Evolutionary conservation across 2,329 filamentous ascomycete genomes (phyloP).

Genomic region (Sclerotinia trifoliorum): DNA sequence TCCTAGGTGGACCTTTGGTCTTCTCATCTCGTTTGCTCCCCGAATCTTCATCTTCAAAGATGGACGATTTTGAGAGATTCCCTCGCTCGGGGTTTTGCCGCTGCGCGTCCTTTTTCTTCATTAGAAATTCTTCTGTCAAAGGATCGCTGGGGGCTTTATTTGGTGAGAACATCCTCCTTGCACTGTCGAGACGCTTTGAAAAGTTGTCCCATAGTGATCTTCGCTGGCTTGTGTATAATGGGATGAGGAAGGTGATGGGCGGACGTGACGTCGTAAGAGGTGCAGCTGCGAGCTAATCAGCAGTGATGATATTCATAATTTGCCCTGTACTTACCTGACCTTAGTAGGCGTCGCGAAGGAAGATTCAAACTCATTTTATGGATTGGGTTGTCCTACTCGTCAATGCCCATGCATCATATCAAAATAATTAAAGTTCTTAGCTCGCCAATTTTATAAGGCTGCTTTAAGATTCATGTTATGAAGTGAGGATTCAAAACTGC

Average conservation of each 20-base stretch:
- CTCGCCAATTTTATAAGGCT: conserved; percentile 19
- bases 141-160: conserved; percentile 44
- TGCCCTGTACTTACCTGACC: conserved; percentile 52
- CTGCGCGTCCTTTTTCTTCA: conserved; percentile 36
- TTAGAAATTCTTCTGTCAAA: conserved; percentile 60
- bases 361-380: conserved; percentile 62
- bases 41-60: conserved; percentile 49
- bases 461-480: conserved; percentile 16
- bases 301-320: conserved; percentile 23
- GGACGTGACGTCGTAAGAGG: conserved; percentile 42
- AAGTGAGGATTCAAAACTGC: background rate
- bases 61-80: conserved; percentile 49
- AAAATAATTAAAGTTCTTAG: conserved; percentile 25
- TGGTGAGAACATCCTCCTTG: conserved; percentile 3
- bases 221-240: conserved; percentile 33
- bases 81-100: conserved; percentile 43
- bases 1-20: conserved; percentile 39
- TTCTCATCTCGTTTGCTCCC: conserved; percentile 31
- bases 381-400: conserved; percentile 22
- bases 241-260: conserved; percentile 41
- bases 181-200: conserved; percentile 1
- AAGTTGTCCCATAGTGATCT: conserved; percentile 28
- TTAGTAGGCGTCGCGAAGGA: conserved; percentile 60
- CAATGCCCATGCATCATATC: background rate
- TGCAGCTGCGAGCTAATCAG: conserved; percentile 33